These are phyloP conservation scores for Coemansia asiatica DNA, from an alignment of 192 early-diverging fungal species.

Conservation along the genomic window DNA sequence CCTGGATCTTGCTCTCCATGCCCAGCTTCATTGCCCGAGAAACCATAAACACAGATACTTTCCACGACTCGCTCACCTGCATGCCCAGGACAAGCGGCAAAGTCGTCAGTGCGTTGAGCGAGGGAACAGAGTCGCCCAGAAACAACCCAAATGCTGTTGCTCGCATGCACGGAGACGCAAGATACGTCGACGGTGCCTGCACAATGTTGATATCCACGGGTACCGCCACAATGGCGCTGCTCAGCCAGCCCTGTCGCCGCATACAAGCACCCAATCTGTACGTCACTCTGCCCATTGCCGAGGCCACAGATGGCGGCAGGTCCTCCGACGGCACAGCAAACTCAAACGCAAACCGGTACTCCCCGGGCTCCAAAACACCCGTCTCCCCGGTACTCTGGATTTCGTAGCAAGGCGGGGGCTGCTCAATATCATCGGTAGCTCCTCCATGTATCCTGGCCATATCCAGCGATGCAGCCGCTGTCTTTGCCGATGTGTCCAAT, in stretches of 20 bases:
- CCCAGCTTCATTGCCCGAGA: neutral
- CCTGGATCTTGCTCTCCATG: neutral
- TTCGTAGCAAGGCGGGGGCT: too few species aligned
- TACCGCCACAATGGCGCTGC: neutral
- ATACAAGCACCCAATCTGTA: slow-evolving; percentile 17
- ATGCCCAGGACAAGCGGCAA: slow-evolving; percentile 27
- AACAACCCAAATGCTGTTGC: neutral
- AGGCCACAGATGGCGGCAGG: slow-evolving; percentile 34
- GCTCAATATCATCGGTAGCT: too few species aligned
- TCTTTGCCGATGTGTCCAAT: neutral
- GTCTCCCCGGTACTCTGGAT: neutral
- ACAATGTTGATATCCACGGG: slow-evolving; percentile 21
- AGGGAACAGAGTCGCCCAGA: neutral
- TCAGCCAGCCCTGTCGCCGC: slow-evolving; percentile 21
- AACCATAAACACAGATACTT: slow-evolving; percentile 20
- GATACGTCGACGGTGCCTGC: slow-evolving; percentile 16
- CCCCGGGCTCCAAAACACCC: slow-evolving; percentile 14
- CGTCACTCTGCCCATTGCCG: slow-evolving; percentile 24
- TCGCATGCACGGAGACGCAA: neutral
- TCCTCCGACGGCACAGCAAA: slow-evolving; percentile 23
- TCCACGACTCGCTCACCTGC: slow-evolving; percentile 12
- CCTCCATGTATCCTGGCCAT: neutral
- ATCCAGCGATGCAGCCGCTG: neutral
- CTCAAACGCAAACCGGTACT: slow-evolving; percentile 46
- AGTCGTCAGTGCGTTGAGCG: slow-evolving; percentile 13